Percentiles rank a stretch among this genome's conserved stretches.
phyloP scores from a whole-genome alignment of 108 stramenopile species.

The Bacterosira constricta region DNA sequence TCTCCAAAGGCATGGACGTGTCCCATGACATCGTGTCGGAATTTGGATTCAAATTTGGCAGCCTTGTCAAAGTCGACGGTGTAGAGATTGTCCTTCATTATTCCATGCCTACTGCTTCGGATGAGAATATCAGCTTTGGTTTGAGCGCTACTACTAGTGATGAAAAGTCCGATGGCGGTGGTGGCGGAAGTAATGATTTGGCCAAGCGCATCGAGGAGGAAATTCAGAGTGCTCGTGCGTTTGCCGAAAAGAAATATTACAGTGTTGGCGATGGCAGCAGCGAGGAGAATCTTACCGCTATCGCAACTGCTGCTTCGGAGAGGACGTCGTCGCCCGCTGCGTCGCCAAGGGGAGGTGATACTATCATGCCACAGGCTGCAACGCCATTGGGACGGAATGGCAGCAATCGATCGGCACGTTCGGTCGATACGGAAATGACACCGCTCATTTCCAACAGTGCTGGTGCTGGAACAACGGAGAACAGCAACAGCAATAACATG shows the following conservation, averaged over 20 bases:
- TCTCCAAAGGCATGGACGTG: constrained; percentile 94
- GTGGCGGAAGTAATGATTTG: constrained; percentile 13
- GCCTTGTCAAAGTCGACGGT: constrained; percentile 84
- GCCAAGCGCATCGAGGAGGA: constrained; percentile 42
- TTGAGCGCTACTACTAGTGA: neutral
- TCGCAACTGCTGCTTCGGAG: too few species aligned
- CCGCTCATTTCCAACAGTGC: neutral
- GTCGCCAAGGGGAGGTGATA: neutral
- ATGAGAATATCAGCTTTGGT: too few species aligned
- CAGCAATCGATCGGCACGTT: neutral
- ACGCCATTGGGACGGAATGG: neutral
- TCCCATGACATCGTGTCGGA: constrained; percentile 97
- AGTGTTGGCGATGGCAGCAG: neutral
- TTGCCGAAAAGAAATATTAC: constrained; percentile 38
- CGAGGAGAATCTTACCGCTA: neutral
- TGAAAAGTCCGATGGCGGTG: neutral
- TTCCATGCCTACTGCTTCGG: too few species aligned
- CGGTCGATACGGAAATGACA: neutral
- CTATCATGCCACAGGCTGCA: neutral
- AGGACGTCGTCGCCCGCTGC: neutral
- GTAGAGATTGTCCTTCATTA: too few species aligned
- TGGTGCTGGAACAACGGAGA: neutral
- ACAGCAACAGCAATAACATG: too few species aligned
- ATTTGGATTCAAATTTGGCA: constrained; percentile 85
- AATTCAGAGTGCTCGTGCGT: constrained; percentile 36